Evolutionary conservation across 1,284 basidiomycete species (phyloP), one percentile per base, ranked within the genome.

Genomic region (Moniliophthora roreri): DNA sequence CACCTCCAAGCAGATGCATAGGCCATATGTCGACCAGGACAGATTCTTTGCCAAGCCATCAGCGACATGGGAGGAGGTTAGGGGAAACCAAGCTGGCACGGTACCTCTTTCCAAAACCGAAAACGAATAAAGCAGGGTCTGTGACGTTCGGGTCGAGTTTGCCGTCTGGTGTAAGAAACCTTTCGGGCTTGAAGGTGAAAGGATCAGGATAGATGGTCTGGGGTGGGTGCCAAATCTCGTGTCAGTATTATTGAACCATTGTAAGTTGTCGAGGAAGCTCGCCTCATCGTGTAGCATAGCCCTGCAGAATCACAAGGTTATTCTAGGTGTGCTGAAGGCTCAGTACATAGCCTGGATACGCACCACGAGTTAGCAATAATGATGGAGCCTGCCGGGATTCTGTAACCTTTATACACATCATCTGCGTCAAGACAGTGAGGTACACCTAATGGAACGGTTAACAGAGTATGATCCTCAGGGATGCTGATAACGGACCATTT

Each of bases 141-240:
- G 10, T 16, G 21, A 40, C 39, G 15, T 54, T 54, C 1, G 55
- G 54, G 34, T 67, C 57, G 32, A 68, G 53, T 39, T 56, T 56
- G 15, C 67, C 67, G 50, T 66, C 67, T 53, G 58, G 13, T 18
- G 41, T 61, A 5, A 70, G 45, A 51, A 60, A 69, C 16, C 66
- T 9, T 21, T 40, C 39, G 21, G 39, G 39, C 21, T 18, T 40
- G 16, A 40, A 40, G n/a, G 39, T 18, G 39, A 40, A 40, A 16
- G 39, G 39, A 18, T 40, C 39, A 9, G 39, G 39, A 16, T 40
- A 40, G 16, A 40, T 16, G 2, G 3, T 40, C 39, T 40, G 39
- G 10, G n/a, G n/a, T 40, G 10, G 16, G 16, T 52, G n/a, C 21
- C 21, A 18, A 32, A 32, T 32, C 39, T 40, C 9, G 39, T 10